Percentiles rank a stretch among this genome's conserved stretches.
Evolutionary conservation across 331 rosid species (phyloP).

Genomic region (Pyrus hybrid): DNA sequence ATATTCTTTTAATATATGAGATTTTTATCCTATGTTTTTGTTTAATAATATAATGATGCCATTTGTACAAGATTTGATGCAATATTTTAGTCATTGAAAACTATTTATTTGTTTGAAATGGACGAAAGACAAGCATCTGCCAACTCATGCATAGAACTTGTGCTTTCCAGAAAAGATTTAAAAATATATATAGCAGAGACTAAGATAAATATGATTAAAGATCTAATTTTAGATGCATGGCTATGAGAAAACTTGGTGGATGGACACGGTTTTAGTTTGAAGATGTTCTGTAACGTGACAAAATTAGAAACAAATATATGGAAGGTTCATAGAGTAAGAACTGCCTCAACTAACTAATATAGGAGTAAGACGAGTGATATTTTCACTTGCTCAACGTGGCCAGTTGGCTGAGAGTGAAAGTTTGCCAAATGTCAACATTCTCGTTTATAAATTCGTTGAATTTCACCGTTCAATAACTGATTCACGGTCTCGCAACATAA

Average conservation of each 20-base stretch:
- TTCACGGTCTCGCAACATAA: neutral
- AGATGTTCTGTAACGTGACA: neutral
- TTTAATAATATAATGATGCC: neutral
- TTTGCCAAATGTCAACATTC: neutral
- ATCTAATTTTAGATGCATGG: too few relatives aligned
- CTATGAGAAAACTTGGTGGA: neutral
- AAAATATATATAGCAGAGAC: too few relatives aligned
- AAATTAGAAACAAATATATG: neutral
- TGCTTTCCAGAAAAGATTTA: too few relatives aligned
- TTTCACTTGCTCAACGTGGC: conserved; percentile 2
- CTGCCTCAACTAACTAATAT: neutral
- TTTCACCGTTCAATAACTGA: neutral
- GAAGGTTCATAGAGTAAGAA: neutral
- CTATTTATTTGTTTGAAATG: too few relatives aligned
- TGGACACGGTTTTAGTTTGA: neutral
- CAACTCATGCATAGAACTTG: too few relatives aligned
- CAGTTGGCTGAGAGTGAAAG: neutral
- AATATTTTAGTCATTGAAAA: neutral
- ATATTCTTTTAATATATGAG: too few relatives aligned
- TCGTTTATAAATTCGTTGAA: too few relatives aligned
- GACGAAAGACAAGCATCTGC: too few relatives aligned
- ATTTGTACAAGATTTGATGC: neutral
- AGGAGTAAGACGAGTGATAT: neutral
- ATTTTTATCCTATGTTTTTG: neutral
- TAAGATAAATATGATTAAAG: too few relatives aligned